These are phyloP conservation scores for Trifolium subterraneum DNA, from an alignment of 306 rosid genomes.

Conservation along the genomic window DNA sequence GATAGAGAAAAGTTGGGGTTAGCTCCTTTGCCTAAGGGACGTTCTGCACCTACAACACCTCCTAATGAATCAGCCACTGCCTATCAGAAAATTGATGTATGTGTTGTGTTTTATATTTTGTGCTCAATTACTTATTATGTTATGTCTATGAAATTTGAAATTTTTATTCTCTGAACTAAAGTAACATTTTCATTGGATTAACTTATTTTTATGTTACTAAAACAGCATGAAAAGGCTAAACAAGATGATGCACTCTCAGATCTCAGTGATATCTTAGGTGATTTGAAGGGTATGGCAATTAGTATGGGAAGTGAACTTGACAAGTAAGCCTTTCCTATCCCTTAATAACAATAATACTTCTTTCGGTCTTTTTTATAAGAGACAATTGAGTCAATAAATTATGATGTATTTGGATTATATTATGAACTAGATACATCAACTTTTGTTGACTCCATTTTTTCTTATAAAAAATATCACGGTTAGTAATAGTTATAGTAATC, in stretches of 20 bases:
- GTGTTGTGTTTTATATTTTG: background rate
- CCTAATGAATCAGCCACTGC: constrained; percentile 57
- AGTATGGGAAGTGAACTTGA: constrained; percentile 88
- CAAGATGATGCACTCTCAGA: constrained; percentile 89
- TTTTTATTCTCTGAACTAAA: background rate
- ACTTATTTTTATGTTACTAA: constrained; percentile 2
- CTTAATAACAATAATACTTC: background rate
- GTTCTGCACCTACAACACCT: constrained; percentile 60
- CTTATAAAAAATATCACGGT: too few relatives aligned
- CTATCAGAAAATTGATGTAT: constrained; percentile 79
- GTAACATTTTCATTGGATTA: constrained; percentile 25
- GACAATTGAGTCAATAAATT: too few relatives aligned
- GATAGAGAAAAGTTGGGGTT: constrained; percentile 74
- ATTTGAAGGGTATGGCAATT: constrained; percentile 90
- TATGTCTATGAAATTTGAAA: constrained; percentile 12
- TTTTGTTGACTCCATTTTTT: too few relatives aligned
- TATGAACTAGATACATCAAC: too few relatives aligned
- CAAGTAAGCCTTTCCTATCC: constrained; percentile 49
- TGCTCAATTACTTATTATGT: background rate
- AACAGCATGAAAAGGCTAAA: constrained; percentile 74
- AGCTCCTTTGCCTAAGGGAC: constrained; percentile 61
- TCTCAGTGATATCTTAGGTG: constrained; percentile 86
- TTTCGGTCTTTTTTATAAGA: too few relatives aligned
- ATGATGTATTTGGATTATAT: too few relatives aligned
- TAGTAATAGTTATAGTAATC: too few relatives aligned